Percentiles rank a stretch among this genome's conserved stretches.
Conservation (phyloP, 768 basidiomycete species). For the Tephrocybe rancida region DNA sequence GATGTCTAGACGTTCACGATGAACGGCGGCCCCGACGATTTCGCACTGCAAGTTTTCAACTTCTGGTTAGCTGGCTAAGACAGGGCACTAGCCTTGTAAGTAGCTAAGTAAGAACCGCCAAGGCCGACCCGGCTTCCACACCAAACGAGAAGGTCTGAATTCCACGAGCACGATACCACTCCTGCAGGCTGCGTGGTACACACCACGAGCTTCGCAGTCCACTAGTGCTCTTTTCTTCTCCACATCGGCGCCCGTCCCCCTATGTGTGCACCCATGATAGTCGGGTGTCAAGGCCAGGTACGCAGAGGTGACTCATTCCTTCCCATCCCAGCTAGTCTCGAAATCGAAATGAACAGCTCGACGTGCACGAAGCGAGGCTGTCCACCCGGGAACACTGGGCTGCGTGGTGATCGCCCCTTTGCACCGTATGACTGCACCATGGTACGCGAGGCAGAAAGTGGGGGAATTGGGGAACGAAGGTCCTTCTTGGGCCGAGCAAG, state of each 20-base stretch:
- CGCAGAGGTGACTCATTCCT: not conserved
- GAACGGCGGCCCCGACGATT: conserved; percentile 5
- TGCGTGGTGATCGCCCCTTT: not conserved
- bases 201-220: no score
- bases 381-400: not conserved
- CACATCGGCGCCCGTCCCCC: not conserved
- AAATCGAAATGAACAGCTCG: not conserved
- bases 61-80: not conserved
- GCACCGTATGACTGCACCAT: not conserved
- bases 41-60: conserved; percentile 3
- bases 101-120: not conserved
- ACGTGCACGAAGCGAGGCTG: not conserved
- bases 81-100: not conserved
- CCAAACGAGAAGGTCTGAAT: not conserved
- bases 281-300: not conserved
- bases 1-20: conserved; percentile 4
- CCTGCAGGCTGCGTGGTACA: no score
- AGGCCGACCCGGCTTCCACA: not conserved
- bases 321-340: not conserved
- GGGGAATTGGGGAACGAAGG: not conserved
- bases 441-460: not conserved
- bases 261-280: not conserved
- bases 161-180: not conserved
- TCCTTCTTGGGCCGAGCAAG: not conserved
- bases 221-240: not conserved